These are phyloP conservation scores for Halophytophthora batemanensis DNA, from an alignment of 352 stramenopile genomes.

Conservation along the genomic window DNA sequence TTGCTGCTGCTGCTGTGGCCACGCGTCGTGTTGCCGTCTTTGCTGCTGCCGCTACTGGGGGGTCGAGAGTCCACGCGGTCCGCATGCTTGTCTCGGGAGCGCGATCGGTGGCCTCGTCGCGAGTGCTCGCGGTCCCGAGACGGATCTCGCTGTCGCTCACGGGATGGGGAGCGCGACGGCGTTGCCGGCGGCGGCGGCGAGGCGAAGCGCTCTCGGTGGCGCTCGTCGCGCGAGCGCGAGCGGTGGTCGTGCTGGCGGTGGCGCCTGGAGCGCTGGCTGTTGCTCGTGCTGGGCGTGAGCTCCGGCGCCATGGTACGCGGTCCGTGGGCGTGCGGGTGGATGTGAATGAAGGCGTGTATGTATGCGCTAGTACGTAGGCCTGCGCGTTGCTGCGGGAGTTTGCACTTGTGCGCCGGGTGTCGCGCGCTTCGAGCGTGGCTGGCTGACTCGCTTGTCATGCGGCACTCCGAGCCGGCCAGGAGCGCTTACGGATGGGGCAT, in stretches of 20 bases:
- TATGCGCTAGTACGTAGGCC: too few species aligned
- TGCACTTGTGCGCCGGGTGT: too few species aligned
- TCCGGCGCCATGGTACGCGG: conserved; percentile 18
- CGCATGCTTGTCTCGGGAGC: conserved; percentile 16
- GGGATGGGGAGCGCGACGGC: conserved; percentile 12
- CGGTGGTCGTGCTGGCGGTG: conserved; percentile 19
- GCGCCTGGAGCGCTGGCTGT: conserved; percentile 16
- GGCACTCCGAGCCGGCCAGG: too few species aligned
- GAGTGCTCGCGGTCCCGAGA: conserved; percentile 13
- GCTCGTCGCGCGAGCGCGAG: conserved; percentile 11
- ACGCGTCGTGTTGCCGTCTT: background rate
- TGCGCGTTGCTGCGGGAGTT: too few species aligned
- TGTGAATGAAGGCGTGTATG: conserved; percentile 7
- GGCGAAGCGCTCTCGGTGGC: conserved; percentile 1
- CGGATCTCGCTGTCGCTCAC: conserved; percentile 15
- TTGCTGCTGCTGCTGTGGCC: conserved; percentile 6
- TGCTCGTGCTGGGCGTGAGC: conserved; percentile 2
- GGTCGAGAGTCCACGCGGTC: conserved; percentile 6
- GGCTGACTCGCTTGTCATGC: too few species aligned
- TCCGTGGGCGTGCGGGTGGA: too few species aligned
- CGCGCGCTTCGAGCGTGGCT: too few species aligned
- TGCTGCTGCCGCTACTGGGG: conserved; percentile 2
- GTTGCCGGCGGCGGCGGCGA: conserved; percentile 14
- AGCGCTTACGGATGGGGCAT: too few species aligned
- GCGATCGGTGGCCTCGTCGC: conserved; percentile 9